phyloP scores from a whole-genome alignment of 352 stramenopile genomes.

The Phytophthora citricola region DNA sequence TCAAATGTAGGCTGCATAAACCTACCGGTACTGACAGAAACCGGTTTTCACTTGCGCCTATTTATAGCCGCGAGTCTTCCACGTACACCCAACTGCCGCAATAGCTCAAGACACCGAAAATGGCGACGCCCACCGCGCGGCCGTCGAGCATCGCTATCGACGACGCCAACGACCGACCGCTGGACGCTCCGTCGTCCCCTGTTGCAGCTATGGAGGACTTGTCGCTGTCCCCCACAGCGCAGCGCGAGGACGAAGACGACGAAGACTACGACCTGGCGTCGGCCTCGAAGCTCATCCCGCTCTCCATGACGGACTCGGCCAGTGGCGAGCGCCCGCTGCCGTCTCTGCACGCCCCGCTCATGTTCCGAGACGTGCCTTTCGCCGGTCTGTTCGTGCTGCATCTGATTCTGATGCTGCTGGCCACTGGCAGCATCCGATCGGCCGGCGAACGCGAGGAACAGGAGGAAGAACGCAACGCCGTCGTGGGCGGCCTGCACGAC shows the following conservation, averaged over 20 bases:
- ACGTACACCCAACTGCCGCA: slow-evolving; percentile 9
- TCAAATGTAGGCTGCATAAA: background rate
- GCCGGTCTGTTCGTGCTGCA: slow-evolving; percentile 58
- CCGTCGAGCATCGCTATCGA: slow-evolving; percentile 50
- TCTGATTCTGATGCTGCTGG: slow-evolving; percentile 56
- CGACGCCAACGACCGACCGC: slow-evolving; percentile 36
- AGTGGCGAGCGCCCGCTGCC: slow-evolving; percentile 64
- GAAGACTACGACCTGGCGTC: slow-evolving; percentile 38
- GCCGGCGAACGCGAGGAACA: slow-evolving; percentile 30
- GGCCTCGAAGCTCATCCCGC: slow-evolving; percentile 62
- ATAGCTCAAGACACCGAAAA: slow-evolving; percentile 6
- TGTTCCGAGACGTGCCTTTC: slow-evolving; percentile 69
- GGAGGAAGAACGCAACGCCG: slow-evolving; percentile 29
- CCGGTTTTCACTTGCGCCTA: slow-evolving; percentile 3
- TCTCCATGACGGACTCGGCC: slow-evolving; percentile 74
- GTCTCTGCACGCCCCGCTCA: slow-evolving; percentile 64
- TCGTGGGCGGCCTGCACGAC: slow-evolving; percentile 37
- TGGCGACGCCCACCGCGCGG: slow-evolving; percentile 32
- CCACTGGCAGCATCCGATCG: slow-evolving; percentile 48
- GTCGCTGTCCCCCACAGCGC: slow-evolving; percentile 52
- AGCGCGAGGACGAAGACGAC: slow-evolving; percentile 30
- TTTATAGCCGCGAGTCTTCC: slow-evolving; percentile 6
- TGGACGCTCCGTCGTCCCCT: slow-evolving; percentile 25
- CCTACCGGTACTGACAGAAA: background rate
- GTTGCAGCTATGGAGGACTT: slow-evolving; percentile 64